phyloP scores from a whole-genome alignment of 2,329 filamentous ascomycete genomes.

The Trichoderma sp. region DNA sequence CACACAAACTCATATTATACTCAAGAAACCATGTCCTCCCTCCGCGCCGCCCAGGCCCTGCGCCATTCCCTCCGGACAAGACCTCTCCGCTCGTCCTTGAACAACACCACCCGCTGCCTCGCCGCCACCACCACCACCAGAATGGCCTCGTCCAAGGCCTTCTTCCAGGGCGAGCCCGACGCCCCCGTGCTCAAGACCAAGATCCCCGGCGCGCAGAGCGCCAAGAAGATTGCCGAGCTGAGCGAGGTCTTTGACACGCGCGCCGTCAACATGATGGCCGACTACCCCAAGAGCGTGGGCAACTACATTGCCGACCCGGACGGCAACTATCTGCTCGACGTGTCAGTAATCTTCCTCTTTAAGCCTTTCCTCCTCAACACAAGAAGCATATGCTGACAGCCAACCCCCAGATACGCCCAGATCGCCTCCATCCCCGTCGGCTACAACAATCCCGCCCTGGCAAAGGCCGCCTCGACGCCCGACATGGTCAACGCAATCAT shows the following conservation, averaged over 20 bases:
- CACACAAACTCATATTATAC: neutral
- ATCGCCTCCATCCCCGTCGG: slow-evolving; percentile 91
- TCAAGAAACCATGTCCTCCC: slow-evolving; percentile 36
- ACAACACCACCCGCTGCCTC: slow-evolving; percentile 34
- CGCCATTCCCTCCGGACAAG: slow-evolving; percentile 15
- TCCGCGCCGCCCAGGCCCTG: slow-evolving; percentile 36
- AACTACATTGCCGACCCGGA: slow-evolving; percentile 80
- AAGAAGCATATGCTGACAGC: neutral
- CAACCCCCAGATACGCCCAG: slow-evolving; percentile 70
- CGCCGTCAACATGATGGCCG: slow-evolving; percentile 79
- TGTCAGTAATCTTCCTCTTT: slow-evolving; percentile 51
- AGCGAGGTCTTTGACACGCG: slow-evolving; percentile 82
- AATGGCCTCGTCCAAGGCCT: slow-evolving; percentile 43
- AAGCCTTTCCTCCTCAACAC: neutral
- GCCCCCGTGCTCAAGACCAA: slow-evolving; percentile 57
- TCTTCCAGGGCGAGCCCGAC: slow-evolving; percentile 54
- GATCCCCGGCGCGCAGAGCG: slow-evolving; percentile 77
- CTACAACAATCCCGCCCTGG: slow-evolving; percentile 84
- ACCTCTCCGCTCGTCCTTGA: slow-evolving; percentile 22
- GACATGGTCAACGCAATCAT: slow-evolving; percentile 81
- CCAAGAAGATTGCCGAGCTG: slow-evolving; percentile 69
- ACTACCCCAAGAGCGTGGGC: slow-evolving; percentile 73
- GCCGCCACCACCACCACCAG: slow-evolving; percentile 33
- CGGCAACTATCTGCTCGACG: slow-evolving; percentile 72
- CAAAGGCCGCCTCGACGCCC: slow-evolving; percentile 68